These are phyloP conservation scores for Claviceps spartinae DNA, from an alignment of 2,329 filamentous ascomycete genomes.

Conservation along the genomic window DNA sequence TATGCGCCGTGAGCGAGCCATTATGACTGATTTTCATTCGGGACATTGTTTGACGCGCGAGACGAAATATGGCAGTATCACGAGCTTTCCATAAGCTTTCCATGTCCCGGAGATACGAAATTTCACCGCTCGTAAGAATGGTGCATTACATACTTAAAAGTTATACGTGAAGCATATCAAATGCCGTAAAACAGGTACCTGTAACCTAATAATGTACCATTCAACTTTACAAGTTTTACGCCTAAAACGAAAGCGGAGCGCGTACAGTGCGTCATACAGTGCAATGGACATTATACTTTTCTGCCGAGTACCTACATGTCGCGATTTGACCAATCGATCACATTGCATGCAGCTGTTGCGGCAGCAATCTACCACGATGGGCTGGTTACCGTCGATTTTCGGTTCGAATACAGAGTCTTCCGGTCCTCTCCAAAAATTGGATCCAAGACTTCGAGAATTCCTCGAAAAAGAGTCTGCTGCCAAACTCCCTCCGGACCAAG, in stretches of 20 bases:
- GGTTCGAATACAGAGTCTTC: constrained; percentile 29
- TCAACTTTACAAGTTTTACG: not conserved
- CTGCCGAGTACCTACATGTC: too few species aligned
- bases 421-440: constrained; percentile 59
- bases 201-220: too few species aligned
- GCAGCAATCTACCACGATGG: constrained; percentile 28
- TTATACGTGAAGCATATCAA: too few species aligned
- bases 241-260: not conserved
- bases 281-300: not conserved
- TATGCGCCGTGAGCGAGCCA: not conserved
- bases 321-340: not conserved
- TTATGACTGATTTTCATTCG: too few species aligned
- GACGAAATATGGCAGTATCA: too few species aligned
- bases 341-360: not conserved
- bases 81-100: too few species aligned
- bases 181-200: too few species aligned
- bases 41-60: too few species aligned
- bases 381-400: constrained; percentile 43
- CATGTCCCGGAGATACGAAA: too few species aligned
- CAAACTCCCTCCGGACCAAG: constrained; percentile 39
- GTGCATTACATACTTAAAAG: too few species aligned
- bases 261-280: not conserved
- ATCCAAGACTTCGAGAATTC: constrained; percentile 72
- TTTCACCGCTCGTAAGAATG: too few species aligned
- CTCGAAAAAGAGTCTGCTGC: constrained; percentile 69